Conservation (phyloP, 352 stramenopile genomes). For the Globisporangium apiculatum region DNA sequence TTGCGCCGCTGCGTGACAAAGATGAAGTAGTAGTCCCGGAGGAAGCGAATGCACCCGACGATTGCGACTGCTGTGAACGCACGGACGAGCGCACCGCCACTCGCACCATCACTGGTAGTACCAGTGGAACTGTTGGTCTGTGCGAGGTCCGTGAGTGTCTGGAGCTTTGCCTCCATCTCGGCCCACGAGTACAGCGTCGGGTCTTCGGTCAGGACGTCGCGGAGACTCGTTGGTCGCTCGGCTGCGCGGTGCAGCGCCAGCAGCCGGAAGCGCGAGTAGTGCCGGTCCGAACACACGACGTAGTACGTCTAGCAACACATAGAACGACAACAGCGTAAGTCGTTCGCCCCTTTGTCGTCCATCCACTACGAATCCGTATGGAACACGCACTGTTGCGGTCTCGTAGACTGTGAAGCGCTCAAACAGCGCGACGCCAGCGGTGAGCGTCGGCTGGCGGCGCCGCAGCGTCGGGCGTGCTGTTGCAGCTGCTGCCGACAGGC, state of each 20-base stretch:
- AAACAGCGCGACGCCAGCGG: slow-evolving; percentile 55
- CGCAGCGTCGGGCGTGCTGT: slow-evolving; percentile 29
- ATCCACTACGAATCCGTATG: no score
- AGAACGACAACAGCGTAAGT: no score
- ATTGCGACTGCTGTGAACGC: slow-evolving; percentile 93
- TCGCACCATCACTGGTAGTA: slow-evolving; percentile 1
- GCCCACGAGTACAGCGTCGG: slow-evolving; percentile 63
- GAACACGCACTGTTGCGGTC: slow-evolving; percentile 29
- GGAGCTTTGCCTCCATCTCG: slow-evolving; percentile 73
- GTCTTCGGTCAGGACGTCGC: slow-evolving; percentile 62
- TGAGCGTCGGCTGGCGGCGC: slow-evolving; percentile 57
- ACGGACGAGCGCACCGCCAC: slow-evolving; percentile 32
- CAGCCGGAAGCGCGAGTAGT: slow-evolving; percentile 76
- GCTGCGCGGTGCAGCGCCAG: slow-evolving; percentile 65
- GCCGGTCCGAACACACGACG: slow-evolving; percentile 79
- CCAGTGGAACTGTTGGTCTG: background rate
- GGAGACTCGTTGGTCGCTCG: slow-evolving; percentile 44
- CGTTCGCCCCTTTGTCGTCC: no score
- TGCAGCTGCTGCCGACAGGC: background rate
- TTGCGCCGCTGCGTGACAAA: slow-evolving; percentile 96
- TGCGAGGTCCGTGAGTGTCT: slow-evolving; percentile 48
- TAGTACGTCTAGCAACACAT: slow-evolving; percentile 32
- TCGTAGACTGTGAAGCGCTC: slow-evolving; percentile 86
- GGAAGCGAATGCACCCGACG: slow-evolving; percentile 97
- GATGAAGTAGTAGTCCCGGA: slow-evolving; percentile 98